Conservation (phyloP, 257 asterid species). For the Solanum sitiens region DNA sequence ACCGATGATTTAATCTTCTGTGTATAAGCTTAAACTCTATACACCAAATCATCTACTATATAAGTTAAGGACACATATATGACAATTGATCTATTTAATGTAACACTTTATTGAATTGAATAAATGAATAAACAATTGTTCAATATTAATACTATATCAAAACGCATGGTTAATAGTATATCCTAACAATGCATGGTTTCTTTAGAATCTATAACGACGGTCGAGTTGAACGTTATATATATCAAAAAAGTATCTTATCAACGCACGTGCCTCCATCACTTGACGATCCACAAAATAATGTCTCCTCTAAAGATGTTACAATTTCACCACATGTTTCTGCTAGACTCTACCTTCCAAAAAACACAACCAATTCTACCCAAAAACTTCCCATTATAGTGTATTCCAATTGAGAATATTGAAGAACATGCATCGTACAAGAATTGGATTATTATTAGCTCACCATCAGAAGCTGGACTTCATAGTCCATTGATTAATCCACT, state of each 20-base stretch:
- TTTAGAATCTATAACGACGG: slow-evolving; percentile 28
- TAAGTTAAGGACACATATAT: too few species aligned
- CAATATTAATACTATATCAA: too few species aligned
- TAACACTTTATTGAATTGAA: too few species aligned
- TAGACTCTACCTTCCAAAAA: slow-evolving; percentile 20
- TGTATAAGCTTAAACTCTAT: too few species aligned
- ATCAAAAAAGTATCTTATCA: too few species aligned
- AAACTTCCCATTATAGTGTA: slow-evolving; percentile 15
- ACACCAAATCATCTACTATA: too few species aligned
- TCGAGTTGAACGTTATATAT: slow-evolving; percentile 11
- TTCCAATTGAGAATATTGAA: not conserved
- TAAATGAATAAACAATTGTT: too few species aligned
- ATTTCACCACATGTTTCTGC: slow-evolving; percentile 14
- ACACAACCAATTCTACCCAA: not conserved
- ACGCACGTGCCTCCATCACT: slow-evolving; percentile 3
- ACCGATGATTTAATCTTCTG: too few species aligned
- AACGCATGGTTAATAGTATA: too few species aligned
- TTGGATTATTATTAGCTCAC: not conserved
- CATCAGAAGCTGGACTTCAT: not conserved
- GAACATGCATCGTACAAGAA: not conserved
- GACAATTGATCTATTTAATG: too few species aligned
- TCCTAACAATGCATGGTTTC: slow-evolving; percentile 10
- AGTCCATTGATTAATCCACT: not conserved
- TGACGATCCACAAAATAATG: not conserved
- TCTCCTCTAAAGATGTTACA: slow-evolving; percentile 18